phyloP scores from a whole-genome alignment of 129 eudicot genomes.

The Calendula officinalis region DNA sequence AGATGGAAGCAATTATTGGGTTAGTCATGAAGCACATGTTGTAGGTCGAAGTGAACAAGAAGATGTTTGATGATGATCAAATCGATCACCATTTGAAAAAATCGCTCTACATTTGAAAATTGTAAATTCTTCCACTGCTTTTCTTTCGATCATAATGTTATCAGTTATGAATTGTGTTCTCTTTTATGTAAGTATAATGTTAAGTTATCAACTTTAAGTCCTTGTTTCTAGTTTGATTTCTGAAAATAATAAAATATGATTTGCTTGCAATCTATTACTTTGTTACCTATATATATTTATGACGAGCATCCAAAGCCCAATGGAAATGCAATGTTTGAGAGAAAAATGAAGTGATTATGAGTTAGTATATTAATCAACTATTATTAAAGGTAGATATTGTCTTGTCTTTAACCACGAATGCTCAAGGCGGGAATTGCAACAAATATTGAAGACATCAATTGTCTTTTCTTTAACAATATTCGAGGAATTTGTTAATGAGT shows the following conservation, averaged over 20 bases:
- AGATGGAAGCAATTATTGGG: slow-evolving; percentile 79
- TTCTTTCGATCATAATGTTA: slow-evolving; percentile 6
- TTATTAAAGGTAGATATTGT: no score
- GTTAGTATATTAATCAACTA: no score
- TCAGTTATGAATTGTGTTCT: slow-evolving; percentile 4
- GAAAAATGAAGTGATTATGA: no score
- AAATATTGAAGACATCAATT: no score
- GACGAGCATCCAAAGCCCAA: no score
- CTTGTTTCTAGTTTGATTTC: not conserved
- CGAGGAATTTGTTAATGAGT: no score
- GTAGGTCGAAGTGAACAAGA: slow-evolving; percentile 64
- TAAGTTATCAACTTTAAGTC: slow-evolving; percentile 3
- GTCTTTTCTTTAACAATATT: no score
- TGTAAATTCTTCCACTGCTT: slow-evolving; percentile 33
- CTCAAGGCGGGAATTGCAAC: no score
- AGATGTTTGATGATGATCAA: slow-evolving; percentile 40
- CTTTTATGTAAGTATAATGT: slow-evolving; percentile 7
- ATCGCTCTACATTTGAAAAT: slow-evolving; percentile 2
- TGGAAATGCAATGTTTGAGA: no score
- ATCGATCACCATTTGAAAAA: not conserved
- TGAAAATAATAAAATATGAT: not conserved
- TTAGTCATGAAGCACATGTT: slow-evolving; percentile 48
- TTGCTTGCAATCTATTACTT: no score
- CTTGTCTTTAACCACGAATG: no score
- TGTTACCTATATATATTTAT: no score